A percentile compares a stretch with the other conserved stretches of the same genome.
Conservation (phyloP, 768 basidiomycete species). For the Boletus pseudopeckii region DNA sequence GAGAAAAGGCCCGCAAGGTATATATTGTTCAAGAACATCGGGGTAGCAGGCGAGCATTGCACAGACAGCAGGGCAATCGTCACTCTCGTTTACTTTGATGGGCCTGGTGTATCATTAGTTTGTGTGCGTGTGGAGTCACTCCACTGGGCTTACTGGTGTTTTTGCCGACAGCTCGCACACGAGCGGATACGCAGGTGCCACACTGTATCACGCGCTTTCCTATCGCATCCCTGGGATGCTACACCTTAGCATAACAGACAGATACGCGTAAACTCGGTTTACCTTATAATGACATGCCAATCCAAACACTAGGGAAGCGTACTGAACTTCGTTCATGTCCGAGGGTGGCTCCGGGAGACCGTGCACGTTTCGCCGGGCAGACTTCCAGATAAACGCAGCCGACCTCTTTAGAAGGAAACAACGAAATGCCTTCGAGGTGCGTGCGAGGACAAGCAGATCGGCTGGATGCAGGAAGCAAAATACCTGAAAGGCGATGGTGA, state of each 20-base stretch:
- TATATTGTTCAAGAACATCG: constrained; percentile 17
- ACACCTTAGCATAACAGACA: not conserved
- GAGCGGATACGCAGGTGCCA: constrained; percentile 35
- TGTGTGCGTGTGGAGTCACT: not conserved
- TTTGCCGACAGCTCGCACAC: constrained; percentile 26
- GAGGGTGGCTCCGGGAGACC: constrained; percentile 44
- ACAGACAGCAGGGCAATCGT: constrained; percentile 7
- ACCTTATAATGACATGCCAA: constrained; percentile 40
- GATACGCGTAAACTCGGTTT: not conserved
- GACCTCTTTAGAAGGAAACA: constrained; percentile 35
- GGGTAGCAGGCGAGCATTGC: constrained; percentile 7
- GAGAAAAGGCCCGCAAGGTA: constrained; percentile 27
- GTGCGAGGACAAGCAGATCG: constrained; percentile 46
- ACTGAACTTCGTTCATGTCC: constrained; percentile 49
- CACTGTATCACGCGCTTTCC: constrained; percentile 25
- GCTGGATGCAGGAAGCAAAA: constrained; percentile 40
- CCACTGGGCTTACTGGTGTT: constrained; percentile 20
- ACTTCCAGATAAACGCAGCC: constrained; percentile 30
- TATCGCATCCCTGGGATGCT: constrained; percentile 21
- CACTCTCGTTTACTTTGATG: constrained; percentile 11
- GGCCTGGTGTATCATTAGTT: constrained; percentile 11
- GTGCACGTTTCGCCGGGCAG: constrained; percentile 35
- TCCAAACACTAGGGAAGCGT: constrained; percentile 47
- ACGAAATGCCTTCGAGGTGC: constrained; percentile 41
- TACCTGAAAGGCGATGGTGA: constrained; percentile 31